Base-by-base conservation (phyloP, 2,329 filamentous ascomycete genomes). In the Fusarium sp. region DNA sequence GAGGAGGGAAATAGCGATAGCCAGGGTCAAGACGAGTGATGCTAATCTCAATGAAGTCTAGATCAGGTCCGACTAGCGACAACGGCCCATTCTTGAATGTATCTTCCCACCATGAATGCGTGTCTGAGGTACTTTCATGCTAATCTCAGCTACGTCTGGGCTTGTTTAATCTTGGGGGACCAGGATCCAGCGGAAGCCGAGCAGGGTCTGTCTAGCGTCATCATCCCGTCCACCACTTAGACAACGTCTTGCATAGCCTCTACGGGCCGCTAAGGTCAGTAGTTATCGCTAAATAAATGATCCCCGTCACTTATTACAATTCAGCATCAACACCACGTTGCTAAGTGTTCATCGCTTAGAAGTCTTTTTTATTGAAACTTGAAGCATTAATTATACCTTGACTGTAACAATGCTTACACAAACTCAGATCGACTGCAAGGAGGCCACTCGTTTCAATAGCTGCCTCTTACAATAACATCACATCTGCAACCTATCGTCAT, bases 121-220 rank as follows among this genome's bases (percentile, higher is more conserved):
- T 58, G 46, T 10, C 6, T 12, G 12, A 34, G 61, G 38, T 73
- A 73, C 71, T 49, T 70, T 24, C 6, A 28, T 26, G 28, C 50
- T 36, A 36, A 6, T 51, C 36, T 48, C 54, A 53, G 50, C 45
- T 58, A 48, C 54, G 58, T 58, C 50, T 60, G 57, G 57, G 19
- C 45, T 46, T 68, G 53, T 69, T 71, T 74, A 76, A 75, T 75
- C 63, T 75, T 72, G 72, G 63, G 68, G 63, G 72, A 72, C 74
- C 72, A 59, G 74, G 74, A 53, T 68, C 21, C 20, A 58, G 49
- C 69, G 68, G 69, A 62, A 65, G 65, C 64, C 57, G 65, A 42
- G 47, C 57, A 70, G 69, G 65, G 51, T 28, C 62, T 28, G 44
- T 28, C 38, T 64, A 64, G 64, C 67, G 70, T 53, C 45, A 58